phyloP scores from a whole-genome alignment of 305 asterid species.

The Nicotiana rustica region DNA sequence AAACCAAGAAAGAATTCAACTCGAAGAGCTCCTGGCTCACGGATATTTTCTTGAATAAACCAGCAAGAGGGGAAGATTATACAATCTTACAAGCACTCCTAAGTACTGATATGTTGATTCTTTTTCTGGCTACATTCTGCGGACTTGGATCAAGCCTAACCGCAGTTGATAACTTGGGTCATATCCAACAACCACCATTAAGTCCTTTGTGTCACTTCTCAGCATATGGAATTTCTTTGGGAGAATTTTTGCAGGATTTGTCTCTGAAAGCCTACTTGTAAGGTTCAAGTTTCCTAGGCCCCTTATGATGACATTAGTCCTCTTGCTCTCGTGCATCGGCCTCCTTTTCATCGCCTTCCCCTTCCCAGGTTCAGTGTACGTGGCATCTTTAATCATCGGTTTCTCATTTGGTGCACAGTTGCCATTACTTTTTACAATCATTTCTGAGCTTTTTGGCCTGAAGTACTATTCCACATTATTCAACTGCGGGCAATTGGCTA shows the following conservation, averaged over 20 bases:
- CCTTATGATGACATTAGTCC: constrained; percentile 70
- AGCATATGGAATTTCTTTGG: constrained; percentile 87
- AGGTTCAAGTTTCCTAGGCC: constrained; percentile 70
- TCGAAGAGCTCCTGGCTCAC: constrained; percentile 44
- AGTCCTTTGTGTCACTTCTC: constrained; percentile 69
- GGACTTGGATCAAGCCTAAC: constrained; percentile 82
- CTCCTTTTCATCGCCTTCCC: constrained; percentile 74
- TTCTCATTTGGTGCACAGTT: constrained; percentile 83
- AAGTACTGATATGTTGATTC: constrained; percentile 67
- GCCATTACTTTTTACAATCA: constrained; percentile 66
- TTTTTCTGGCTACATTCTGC: constrained; percentile 76
- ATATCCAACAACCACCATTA: constrained; percentile 69
- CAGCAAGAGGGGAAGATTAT: constrained; percentile 81
- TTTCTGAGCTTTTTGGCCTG: constrained; percentile 80
- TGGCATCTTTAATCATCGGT: constrained; percentile 71
- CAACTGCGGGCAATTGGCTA: constrained; percentile 81
- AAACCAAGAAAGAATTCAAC: constrained; percentile 11
- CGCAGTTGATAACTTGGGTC: constrained; percentile 82
- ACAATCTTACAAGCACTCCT: constrained; percentile 71
- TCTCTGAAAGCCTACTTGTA: constrained; percentile 59
- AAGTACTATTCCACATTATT: constrained; percentile 72
- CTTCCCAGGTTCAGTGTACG: constrained; percentile 61
- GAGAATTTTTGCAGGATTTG: constrained; percentile 77
- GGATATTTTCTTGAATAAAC: constrained; percentile 55
- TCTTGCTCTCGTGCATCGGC: constrained; percentile 64